Evolutionary conservation across 345 rosid species (phyloP).

Genomic region (Stellera chamaejasme): DNA sequence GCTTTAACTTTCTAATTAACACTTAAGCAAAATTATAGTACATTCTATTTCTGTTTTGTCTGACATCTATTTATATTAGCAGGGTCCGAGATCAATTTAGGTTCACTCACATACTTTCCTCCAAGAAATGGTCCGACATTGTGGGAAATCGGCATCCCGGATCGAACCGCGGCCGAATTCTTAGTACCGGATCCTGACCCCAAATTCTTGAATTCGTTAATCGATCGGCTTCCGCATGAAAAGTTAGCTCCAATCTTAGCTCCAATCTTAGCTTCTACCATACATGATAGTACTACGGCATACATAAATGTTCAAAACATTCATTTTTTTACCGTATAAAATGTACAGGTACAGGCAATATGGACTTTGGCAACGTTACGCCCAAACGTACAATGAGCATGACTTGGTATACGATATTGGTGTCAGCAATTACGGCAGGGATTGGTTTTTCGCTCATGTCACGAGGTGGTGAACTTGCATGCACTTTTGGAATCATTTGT

Average conservation of each 20-base stretch:
- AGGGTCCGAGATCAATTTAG: conserved; percentile 42
- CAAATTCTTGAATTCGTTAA: conserved; percentile 33
- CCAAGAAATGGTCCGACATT: conserved; percentile 73
- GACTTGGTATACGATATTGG: conserved; percentile 52
- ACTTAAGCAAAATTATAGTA: no score
- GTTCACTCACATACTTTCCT: conserved; percentile 39
- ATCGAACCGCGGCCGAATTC: conserved; percentile 69
- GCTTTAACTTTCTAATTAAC: no score
- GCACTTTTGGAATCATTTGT: no score
- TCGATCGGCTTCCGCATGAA: conserved; percentile 11
- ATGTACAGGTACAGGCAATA: conserved; percentile 61
- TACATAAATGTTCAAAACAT: no score
- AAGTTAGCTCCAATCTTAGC: conserved; percentile 28
- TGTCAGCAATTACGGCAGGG: conserved; percentile 30
- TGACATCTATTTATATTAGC: not conserved
- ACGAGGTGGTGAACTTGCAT: conserved; percentile 31
- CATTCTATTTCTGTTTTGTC: no score
- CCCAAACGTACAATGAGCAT: conserved; percentile 34
- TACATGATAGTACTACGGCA: no score
- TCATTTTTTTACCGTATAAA: no score
- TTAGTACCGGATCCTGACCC: conserved; percentile 59
- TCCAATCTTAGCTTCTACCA: no score
- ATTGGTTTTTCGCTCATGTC: conserved; percentile 88
- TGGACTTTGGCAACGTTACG: conserved; percentile 65
- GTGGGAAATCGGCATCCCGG: conserved; percentile 88